phyloP scores from a whole-genome alignment of 257 asterid genomes.

The Nicotiana sylvestris region DNA sequence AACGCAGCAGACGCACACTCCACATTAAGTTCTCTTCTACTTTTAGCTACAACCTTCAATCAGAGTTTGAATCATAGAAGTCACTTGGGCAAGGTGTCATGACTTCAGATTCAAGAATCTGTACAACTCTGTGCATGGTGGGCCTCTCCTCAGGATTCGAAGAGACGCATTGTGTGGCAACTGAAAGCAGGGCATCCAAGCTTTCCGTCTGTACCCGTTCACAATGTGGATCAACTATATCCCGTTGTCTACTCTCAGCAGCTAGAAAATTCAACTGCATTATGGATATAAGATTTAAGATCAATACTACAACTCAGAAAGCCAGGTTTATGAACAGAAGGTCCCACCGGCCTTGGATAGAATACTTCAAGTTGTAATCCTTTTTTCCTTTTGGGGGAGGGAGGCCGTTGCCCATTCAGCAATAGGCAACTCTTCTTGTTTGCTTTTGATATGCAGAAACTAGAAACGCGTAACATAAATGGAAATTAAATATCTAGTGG shows the following conservation, averaged over 20 bases:
- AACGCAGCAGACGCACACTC: slow-evolving; percentile 25
- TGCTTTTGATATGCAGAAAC: not conserved
- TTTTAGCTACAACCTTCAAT: slow-evolving; percentile 32
- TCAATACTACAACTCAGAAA: not conserved
- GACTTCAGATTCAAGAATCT: slow-evolving; percentile 80
- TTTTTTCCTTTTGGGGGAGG: not conserved
- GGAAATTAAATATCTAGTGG: not conserved
- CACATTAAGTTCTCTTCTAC: slow-evolving; percentile 3
- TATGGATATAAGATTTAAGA: slow-evolving; percentile 5
- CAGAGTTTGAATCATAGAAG: slow-evolving; percentile 77
- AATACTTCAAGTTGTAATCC: not conserved
- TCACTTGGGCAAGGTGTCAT: slow-evolving; percentile 89
- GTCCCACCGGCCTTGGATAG: not conserved
- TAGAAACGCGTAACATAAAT: not conserved
- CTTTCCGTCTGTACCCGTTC: slow-evolving; percentile 70
- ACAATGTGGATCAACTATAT: slow-evolving; percentile 69
- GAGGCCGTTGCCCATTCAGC: not conserved
- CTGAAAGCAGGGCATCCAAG: slow-evolving; percentile 66
- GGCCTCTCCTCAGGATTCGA: slow-evolving; percentile 86
- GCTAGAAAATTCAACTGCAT: slow-evolving; percentile 72
- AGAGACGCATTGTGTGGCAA: slow-evolving; percentile 85
- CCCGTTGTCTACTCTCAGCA: slow-evolving; percentile 71
- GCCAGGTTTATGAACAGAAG: not conserved
- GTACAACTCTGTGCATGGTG: slow-evolving; percentile 85
- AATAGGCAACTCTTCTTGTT: not conserved